Base-by-base conservation (phyloP, 257 asterid species). In the Plantago ovata region DNA sequence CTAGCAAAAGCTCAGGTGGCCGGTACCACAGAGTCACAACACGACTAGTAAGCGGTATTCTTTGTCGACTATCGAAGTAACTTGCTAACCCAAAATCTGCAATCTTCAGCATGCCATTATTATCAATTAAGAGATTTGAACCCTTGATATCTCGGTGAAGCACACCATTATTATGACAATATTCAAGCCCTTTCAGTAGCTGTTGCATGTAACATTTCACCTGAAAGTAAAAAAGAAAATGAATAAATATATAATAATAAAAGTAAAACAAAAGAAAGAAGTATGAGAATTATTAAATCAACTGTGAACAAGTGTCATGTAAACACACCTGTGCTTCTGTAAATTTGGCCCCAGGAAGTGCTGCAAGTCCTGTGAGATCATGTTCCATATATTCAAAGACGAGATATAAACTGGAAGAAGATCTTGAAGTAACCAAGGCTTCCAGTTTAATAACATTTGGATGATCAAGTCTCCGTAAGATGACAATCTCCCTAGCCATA, bases 21-120 rank as follows among this genome's bases (percentile, higher is more conserved):
- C 97, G 94, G 53, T 89, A 89, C 97, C 97, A 89, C 33, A 89
- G 91, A 45, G 97, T 89, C 52, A 89, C 86, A 18, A 89, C 97
- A 38, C 97, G 94, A 55, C 97, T 86, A n/a, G 97, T 89, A 92
- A 86, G 81, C 6, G 95, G 85, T 40, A 75, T 73, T 68, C 71
- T 84, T 51, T 43, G 63, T 38, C 79, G 75, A 40, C 84, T 90
- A 53, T 80, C 77, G 60, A 69, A 84, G 69, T 77, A 84, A 16
- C 93, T 79, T 61, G 97, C 97, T 45, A 89, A 66, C 54, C 97
- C 97, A 60, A 89, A 89, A 76, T 89, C 97, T 10, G 97, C 97
- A 61, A 89, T 89, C 74, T 87, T 84, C 51, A 89, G 68, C 49
- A 67, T 79, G 12, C 97, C 97, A 10, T 79, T 76, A 22, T 81